A percentile compares a stretch with the other conserved stretches of the same genome.
phyloP scores from a whole-genome alignment of 805 yeast species.

The Saccharomyces eubayanus region DNA sequence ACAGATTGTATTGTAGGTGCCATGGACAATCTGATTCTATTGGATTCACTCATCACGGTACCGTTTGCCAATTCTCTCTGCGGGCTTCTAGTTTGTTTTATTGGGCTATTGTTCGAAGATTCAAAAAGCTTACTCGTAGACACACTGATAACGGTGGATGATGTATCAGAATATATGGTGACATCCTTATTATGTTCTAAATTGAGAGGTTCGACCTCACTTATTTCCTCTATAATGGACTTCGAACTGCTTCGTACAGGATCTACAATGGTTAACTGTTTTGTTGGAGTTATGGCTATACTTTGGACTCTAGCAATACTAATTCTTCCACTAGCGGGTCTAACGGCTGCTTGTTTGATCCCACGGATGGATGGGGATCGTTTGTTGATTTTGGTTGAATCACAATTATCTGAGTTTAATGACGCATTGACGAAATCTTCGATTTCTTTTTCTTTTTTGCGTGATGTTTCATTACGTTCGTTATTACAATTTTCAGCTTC shows the following conservation, averaged over 20 bases:
- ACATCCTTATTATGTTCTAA: background rate
- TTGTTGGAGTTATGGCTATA: background rate
- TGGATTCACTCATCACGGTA: background rate
- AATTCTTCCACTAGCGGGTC: constrained; percentile 30
- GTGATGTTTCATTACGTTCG: background rate
- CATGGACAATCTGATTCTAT: constrained; percentile 11
- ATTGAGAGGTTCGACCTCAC: background rate
- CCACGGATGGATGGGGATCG: background rate
- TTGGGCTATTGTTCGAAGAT: constrained; percentile 19
- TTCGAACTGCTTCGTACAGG: constrained; percentile 1
- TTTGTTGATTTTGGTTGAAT: background rate
- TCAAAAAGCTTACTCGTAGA: constrained; percentile 20
- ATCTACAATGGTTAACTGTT: background rate
- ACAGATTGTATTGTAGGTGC: constrained; percentile 28
- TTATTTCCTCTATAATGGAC: background rate
- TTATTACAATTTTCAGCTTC: background rate
- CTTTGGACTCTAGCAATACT: constrained; percentile 19
- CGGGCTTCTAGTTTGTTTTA: constrained; percentile 1
- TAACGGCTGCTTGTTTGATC: constrained; percentile 11
- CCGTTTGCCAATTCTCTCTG: background rate
- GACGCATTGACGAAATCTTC: constrained; percentile 5
- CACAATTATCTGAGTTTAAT: constrained; percentile 4
- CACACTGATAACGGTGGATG: constrained; percentile 12
- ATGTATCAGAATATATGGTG: background rate
- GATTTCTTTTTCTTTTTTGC: constrained; percentile 11